A percentile compares a stretch with the other conserved stretches of the same genome.
Evolutionary conservation across 371 early-diverging fungal genomes (phyloP).

Genomic region (Mortierella sp.): DNA sequence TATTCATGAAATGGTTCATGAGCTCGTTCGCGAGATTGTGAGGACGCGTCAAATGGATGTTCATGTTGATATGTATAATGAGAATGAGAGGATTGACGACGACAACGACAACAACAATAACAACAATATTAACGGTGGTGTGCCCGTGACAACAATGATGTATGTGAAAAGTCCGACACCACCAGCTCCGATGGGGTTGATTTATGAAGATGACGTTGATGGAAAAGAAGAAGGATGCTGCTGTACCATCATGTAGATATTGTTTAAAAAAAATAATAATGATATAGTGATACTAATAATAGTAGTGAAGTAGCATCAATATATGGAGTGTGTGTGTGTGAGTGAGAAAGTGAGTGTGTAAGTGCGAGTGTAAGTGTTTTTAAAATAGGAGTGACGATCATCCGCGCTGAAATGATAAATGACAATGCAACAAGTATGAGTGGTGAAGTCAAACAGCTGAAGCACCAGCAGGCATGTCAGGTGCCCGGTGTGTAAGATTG

Average conservation of each 20-base stretch:
- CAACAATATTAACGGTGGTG: background rate
- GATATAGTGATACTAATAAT: too few relatives aligned
- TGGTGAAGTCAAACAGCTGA: too few relatives aligned
- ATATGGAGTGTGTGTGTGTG: too few relatives aligned
- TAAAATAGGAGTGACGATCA: too few relatives aligned
- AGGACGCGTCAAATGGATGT: constrained; percentile 18
- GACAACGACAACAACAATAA: background rate
- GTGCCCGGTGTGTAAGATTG: too few relatives aligned
- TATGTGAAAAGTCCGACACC: constrained; percentile 40
- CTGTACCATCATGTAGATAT: constrained; percentile 39
- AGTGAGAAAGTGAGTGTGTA: too few relatives aligned
- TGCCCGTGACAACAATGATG: constrained; percentile 8
- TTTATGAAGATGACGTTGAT: constrained; percentile 5
- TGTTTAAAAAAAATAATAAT: background rate
- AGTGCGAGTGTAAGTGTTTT: too few relatives aligned
- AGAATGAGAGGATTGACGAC: background rate
- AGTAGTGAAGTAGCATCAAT: too few relatives aligned
- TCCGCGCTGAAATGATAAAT: too few relatives aligned
- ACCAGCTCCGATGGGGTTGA: constrained; percentile 11
- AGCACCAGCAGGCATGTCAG: too few relatives aligned
- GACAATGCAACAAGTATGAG: too few relatives aligned
- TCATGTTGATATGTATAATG: background rate
- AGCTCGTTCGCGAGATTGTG: constrained; percentile 42
- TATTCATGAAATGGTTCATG: constrained; percentile 48
- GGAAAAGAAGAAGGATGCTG: constrained; percentile 26